phyloP scores from a whole-genome alignment of 345 rosid species.

The Euphorbia lathyris region DNA sequence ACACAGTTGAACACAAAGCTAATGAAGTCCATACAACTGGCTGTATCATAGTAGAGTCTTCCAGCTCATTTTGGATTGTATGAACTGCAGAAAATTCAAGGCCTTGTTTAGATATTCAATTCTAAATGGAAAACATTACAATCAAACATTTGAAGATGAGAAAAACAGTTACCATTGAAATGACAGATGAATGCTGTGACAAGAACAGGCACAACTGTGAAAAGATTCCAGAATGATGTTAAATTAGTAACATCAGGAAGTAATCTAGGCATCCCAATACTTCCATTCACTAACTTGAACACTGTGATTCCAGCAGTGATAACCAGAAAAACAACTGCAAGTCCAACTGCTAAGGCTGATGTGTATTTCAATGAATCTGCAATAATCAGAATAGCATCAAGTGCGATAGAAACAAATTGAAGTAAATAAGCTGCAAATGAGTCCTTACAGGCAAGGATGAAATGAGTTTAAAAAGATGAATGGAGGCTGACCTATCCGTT shows the following conservation, averaged over 20 bases:
- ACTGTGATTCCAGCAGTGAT: conserved; percentile 19
- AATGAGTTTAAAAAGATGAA: too few species aligned
- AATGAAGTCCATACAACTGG: conserved; percentile 19
- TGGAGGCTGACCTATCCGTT: conserved; percentile 63
- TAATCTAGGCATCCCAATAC: conserved; percentile 14
- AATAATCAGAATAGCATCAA: conserved; percentile 21
- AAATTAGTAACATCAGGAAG: conserved; percentile 19
- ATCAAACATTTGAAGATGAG: not conserved
- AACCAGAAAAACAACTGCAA: conserved; percentile 26
- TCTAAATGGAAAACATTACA: too few species aligned
- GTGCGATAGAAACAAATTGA: too few species aligned
- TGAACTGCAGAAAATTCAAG: conserved; percentile 19
- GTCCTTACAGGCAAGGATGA: too few species aligned
- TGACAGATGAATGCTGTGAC: conserved; percentile 29
- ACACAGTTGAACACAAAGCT: conserved; percentile 18
- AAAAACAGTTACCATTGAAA: conserved; percentile 12
- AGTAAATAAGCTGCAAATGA: too few species aligned
- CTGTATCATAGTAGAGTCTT: conserved; percentile 19
- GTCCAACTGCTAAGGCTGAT: conserved; percentile 45
- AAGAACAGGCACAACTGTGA: conserved; percentile 24
- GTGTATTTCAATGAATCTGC: conserved; percentile 83
- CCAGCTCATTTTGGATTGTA: conserved; percentile 22
- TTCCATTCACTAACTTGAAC: conserved; percentile 14
- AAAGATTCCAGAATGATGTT: conserved; percentile 24
- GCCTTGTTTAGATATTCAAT: not conserved